phyloP scores from a whole-genome alignment of 306 rosid species.

The Glycine tomentella region DNA sequence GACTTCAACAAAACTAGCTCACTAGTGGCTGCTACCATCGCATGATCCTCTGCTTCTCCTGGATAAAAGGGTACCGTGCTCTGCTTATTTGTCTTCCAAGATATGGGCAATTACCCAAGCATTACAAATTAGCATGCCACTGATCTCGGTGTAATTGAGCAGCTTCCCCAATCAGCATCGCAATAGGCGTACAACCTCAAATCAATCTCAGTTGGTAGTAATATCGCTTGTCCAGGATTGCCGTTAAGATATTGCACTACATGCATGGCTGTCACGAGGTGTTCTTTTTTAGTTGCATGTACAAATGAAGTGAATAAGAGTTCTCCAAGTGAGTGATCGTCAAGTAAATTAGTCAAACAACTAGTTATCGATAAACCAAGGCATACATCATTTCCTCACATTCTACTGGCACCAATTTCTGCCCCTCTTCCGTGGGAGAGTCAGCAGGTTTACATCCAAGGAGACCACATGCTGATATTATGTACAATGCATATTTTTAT shows the following conservation, averaged over 20 bases:
- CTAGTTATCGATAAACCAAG: not conserved
- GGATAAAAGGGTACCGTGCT: not conserved
- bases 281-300: not conserved
- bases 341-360: not conserved
- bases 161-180: not conserved
- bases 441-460: not conserved
- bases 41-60: not conserved
- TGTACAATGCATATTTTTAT: not conserved
- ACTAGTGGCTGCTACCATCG: not conserved
- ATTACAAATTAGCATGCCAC: not conserved
- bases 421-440: not conserved
- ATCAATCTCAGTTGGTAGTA: not conserved
- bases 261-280: not conserved
- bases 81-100: not conserved
- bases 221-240: not conserved
- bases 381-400: not conserved
- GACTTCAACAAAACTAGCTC: not conserved
- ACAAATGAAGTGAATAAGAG: not conserved
- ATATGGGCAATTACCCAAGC: not conserved
- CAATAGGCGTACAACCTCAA: not conserved
- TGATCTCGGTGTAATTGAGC: not conserved
- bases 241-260: not conserved
- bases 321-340: not conserved
- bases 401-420: not conserved
- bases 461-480: not conserved